Base-by-base conservation (phyloP, 805 yeast species). In the Hagleromyces aurorensis region DNA sequence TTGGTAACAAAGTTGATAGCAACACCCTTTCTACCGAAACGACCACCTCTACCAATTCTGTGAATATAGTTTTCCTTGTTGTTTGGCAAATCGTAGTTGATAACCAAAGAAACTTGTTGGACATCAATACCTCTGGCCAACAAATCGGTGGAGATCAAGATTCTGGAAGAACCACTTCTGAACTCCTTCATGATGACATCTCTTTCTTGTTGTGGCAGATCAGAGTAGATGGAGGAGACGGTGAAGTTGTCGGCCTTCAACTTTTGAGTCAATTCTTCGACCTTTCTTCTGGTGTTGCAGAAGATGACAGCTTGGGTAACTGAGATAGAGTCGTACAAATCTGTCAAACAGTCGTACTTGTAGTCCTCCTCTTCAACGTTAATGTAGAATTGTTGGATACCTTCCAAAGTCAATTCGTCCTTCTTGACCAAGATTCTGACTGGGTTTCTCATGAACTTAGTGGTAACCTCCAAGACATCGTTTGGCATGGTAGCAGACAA, bases 121-220 rank as follows among this genome's bases (percentile, higher is more conserved):
- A 89, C 97, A 63, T 89, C 98, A 44, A 89, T 91, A 56, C 98
- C 98, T 64, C 98, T 74, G 29, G 98, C 98, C 79, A 89, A 82
- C 51, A 91, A 81, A 63, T 91, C 98, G 23, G 98, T 91, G 45
- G 96, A 80, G 55, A 91, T 91, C 57, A 91, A 68, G 29, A 91
- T 89, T 57, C 98, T 75, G 32, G 96, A 83, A 44, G 81, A 75
- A 37, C 98, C 98, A 36, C 80, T 69, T 61, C 98, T 72, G 75
- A 91, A 91, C 61, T 87, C 96, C 58, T 76, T 75, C 98, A 91
- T 91, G 48, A 91, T 83, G 49, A 74, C 66, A 62, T 91, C 96
- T 64, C 98, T 74, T 58, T 89, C 95, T 50, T 78, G 79, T 65
- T 91, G 98, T 50, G 83, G 76, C 83, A 91, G 78, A 56, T 91